A percentile compares a stretch with the other conserved stretches of the same genome.
Conservation (phyloP, 768 basidiomycete genomes). For the Pleurotus tuber-regium region DNA sequence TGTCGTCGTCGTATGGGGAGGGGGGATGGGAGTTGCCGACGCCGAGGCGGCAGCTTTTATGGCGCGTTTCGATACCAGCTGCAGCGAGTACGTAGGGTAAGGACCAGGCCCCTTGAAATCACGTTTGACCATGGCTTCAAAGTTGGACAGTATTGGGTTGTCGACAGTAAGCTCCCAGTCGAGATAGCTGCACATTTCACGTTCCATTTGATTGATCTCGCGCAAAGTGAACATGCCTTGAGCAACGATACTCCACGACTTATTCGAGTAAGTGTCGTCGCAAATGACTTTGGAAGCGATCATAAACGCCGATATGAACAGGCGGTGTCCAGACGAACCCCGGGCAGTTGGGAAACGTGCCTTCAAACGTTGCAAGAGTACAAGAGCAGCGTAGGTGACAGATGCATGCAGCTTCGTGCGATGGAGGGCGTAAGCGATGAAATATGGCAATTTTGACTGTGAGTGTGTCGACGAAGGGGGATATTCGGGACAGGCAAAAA, state of each 20-base stretch:
- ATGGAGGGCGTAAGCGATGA: conserved; percentile 86
- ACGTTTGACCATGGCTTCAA: conserved; percentile 55
- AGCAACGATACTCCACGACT: conserved; percentile 88
- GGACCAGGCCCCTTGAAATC: conserved; percentile 57
- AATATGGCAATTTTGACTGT: conserved; percentile 65
- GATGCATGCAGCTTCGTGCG: conserved; percentile 72
- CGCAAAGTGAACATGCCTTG: conserved; percentile 82
- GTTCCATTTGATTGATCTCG: conserved; percentile 96
- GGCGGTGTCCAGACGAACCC: conserved; percentile 84
- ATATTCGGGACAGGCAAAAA: conserved; percentile 84
- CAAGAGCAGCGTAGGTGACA: conserved; percentile 67
- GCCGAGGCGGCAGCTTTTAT: conserved; percentile 40
- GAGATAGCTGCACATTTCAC: conserved; percentile 89
- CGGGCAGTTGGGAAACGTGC: conserved; percentile 89
- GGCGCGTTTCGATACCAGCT: conserved; percentile 61
- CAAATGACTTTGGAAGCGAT: conserved; percentile 90
- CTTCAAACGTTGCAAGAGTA: conserved; percentile 80
- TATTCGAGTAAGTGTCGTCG: conserved; percentile 93
- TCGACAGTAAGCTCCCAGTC: conserved; percentile 90
- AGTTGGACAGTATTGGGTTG: conserved; percentile 53
- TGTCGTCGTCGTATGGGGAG: conserved; percentile 39
- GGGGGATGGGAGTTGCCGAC: conserved; percentile 38
- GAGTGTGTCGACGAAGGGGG: conserved; percentile 58
- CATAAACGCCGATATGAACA: conserved; percentile 94
- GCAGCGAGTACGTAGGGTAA: conserved; percentile 62